phyloP scores from a whole-genome alignment of 495 filamentous ascomycete species.

The Podospora didyma region DNA sequence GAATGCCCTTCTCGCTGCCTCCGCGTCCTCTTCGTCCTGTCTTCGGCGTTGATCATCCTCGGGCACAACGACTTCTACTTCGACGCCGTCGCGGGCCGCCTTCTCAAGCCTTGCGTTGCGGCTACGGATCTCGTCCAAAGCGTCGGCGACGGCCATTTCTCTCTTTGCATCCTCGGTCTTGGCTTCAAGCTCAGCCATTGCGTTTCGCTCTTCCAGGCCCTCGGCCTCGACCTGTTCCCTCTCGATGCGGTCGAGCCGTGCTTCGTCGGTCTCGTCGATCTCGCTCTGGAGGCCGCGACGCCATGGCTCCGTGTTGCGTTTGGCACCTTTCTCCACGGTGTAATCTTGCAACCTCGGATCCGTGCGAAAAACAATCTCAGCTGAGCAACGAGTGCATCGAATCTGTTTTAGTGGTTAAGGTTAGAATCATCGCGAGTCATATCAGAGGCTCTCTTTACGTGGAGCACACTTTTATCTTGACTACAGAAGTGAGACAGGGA shows the following conservation, averaged over 20 bases:
- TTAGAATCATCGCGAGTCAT: too few species aligned
- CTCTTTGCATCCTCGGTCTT: slow-evolving; percentile 88
- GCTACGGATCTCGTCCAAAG: slow-evolving; percentile 88
- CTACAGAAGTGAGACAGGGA: too few species aligned
- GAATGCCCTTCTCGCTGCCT: slow-evolving; percentile 78
- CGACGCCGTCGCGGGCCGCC: slow-evolving; percentile 55
- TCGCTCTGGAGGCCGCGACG: slow-evolving; percentile 55
- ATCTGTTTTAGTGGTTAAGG: too few species aligned
- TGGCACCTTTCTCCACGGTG: slow-evolving; percentile 64
- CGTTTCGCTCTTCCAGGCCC: slow-evolving; percentile 71
- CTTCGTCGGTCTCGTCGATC: slow-evolving; percentile 71
- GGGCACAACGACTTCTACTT: slow-evolving; percentile 39
- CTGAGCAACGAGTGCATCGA: slow-evolving; percentile 82
- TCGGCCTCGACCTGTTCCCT: slow-evolving; percentile 58
- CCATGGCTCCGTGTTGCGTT: slow-evolving; percentile 94
- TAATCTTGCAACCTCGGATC: slow-evolving; percentile 97
- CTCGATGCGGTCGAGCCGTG: slow-evolving; percentile 80
- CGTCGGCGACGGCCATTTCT: slow-evolving; percentile 97
- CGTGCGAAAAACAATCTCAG: slow-evolving; percentile 91
- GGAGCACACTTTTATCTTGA: too few species aligned
- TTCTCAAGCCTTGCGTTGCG: slow-evolving; percentile 83
- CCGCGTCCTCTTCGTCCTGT: slow-evolving; percentile 76
- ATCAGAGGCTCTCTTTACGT: too few species aligned
- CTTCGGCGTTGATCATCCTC: background rate
- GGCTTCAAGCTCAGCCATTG: slow-evolving; percentile 82